These are phyloP conservation scores for Acer campestre DNA, from an alignment of 345 rosid species.

Conservation along the genomic window DNA sequence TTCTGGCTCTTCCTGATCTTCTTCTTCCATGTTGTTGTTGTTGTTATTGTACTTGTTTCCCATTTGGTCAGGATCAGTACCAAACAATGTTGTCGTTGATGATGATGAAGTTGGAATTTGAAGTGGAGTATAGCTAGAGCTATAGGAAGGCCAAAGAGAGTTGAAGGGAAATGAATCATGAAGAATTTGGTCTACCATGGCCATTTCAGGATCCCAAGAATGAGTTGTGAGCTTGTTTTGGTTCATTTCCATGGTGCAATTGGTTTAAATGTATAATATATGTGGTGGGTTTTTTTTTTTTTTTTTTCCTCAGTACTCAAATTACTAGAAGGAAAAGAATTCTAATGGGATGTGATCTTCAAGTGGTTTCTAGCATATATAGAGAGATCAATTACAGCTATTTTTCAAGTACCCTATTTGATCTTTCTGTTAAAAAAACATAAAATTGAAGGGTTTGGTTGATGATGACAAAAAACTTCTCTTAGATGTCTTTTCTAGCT, in stretches of 20 bases:
- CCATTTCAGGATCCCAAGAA: slow-evolving; percentile 47
- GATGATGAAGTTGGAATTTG: slow-evolving; percentile 23
- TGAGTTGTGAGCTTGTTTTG: slow-evolving; percentile 49
- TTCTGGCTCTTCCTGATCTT: slow-evolving; percentile 62
- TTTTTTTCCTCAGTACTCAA: neutral
- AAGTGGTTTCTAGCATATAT: slow-evolving; percentile 17
- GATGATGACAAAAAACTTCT: slow-evolving; percentile 38
- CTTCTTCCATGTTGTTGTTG: slow-evolving; percentile 31
- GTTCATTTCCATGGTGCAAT: slow-evolving; percentile 57
- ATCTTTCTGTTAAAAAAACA: slow-evolving; percentile 24
- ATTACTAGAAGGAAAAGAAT: slow-evolving; percentile 4
- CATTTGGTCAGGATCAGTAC: slow-evolving; percentile 8
- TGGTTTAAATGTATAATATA: neutral
- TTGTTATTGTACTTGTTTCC: slow-evolving; percentile 9
- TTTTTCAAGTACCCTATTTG: neutral
- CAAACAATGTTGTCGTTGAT: slow-evolving; percentile 10
- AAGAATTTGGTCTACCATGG: slow-evolving; percentile 47
- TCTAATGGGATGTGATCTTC: slow-evolving; percentile 13
- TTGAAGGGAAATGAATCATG: slow-evolving; percentile 36
- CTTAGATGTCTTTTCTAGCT: slow-evolving; percentile 28
- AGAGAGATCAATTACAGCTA: slow-evolving; percentile 6
- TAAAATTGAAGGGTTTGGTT: slow-evolving; percentile 48
- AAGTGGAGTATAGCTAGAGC: slow-evolving; percentile 30
- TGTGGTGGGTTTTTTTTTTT: slow-evolving; percentile 1
- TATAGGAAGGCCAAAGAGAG: slow-evolving; percentile 35